Evolutionary conservation across 1,284 basidiomycete species (phyloP), one percentile per base, ranked within the genome.

Genomic region (Phellopilus nigrolimitatus): DNA sequence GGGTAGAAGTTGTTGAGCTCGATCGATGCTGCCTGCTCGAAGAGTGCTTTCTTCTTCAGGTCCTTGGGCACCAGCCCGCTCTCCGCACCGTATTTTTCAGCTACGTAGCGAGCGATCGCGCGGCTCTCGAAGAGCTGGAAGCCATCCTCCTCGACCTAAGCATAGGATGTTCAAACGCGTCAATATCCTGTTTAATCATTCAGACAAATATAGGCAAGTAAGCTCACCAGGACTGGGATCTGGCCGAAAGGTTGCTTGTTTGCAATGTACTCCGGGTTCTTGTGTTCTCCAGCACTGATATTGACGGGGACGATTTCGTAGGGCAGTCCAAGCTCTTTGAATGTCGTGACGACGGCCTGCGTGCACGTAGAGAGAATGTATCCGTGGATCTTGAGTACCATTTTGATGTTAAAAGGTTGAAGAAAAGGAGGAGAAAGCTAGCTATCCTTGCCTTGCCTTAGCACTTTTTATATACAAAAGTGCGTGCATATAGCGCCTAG

Each of bases 241-340:
- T 82, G 79, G 15, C 81, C 82, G 57, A 86, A 87, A 0, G 84
- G 84, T 56, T 86, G 82, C 38, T 34, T 51, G n/a, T 70, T 62
- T 25, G 61, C 62, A 19, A 72, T n/a, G 67, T 65, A 76, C 15
- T 62, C 70, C 0, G 72, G 59, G 0, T 61, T 12, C 62, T 81
- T 82, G 49, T 82, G 75, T 56, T 75, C 73, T 25, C 30, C 47
- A 45, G 44, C 17, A 49, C 52, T 3, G 45, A 46, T 30, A 51
- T 59, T 12, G 53, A 59, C 46, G n/a, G 40, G 17, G 7, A 56
- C 49, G 30, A 58, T 5, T 31, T 60, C 59, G 46, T 58, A 58
- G n/a, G 53, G 49, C 12, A 59, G 21, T 3, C 49, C 47, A 38
- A 55, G 37, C 36, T 58, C 57, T 39, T 58, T 58, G 30, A 48